A percentile compares a stretch with the other conserved stretches of the same genome.
These are phyloP conservation scores for Populus tomentosa DNA, from an alignment of 441 rosid genomes.

Conservation along the genomic window DNA sequence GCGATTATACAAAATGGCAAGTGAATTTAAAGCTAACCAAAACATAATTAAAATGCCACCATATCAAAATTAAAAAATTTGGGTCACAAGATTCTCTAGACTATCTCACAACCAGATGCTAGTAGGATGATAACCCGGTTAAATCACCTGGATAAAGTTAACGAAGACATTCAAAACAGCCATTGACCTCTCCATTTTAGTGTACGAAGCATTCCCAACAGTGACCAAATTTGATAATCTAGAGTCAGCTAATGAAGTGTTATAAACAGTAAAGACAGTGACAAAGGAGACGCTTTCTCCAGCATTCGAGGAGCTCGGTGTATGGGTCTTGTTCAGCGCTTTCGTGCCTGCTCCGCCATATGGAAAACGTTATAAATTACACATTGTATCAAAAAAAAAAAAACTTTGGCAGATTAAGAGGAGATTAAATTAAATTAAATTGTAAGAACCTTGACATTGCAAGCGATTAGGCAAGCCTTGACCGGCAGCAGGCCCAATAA, in stretches of 20 bases:
- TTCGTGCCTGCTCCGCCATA: conserved; percentile 44
- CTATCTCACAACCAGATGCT: not conserved
- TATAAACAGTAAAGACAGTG: conserved; percentile 74
- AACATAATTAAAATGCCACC: not conserved
- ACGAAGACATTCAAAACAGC: conserved; percentile 66
- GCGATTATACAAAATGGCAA: not conserved
- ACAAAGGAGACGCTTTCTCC: conserved; percentile 56
- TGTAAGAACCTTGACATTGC: conserved; percentile 65
- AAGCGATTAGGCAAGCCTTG: conserved; percentile 73
- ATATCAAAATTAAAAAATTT: not conserved
- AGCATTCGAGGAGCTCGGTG: conserved; percentile 27
- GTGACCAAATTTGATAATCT: conserved; percentile 44
- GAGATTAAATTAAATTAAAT: too few relatives aligned
- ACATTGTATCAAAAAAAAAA: not conserved
- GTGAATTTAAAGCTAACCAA: not conserved
- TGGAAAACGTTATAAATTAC: not conserved
- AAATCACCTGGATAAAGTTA: conserved; percentile 66
- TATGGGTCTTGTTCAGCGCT: conserved; percentile 64
- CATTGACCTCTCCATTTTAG: conserved; percentile 62
- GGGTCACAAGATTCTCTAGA: not conserved
- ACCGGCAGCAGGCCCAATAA: conserved; percentile 74
- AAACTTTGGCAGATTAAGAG: not conserved
- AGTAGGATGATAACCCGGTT: too few relatives aligned
- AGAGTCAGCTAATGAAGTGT: conserved; percentile 30
- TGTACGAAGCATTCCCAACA: conserved; percentile 69